A percentile compares a stretch with the other conserved stretches of the same genome.
phyloP scores from a whole-genome alignment of 2,329 filamentous ascomycete species.

The Alternaria incomplexa region DNA sequence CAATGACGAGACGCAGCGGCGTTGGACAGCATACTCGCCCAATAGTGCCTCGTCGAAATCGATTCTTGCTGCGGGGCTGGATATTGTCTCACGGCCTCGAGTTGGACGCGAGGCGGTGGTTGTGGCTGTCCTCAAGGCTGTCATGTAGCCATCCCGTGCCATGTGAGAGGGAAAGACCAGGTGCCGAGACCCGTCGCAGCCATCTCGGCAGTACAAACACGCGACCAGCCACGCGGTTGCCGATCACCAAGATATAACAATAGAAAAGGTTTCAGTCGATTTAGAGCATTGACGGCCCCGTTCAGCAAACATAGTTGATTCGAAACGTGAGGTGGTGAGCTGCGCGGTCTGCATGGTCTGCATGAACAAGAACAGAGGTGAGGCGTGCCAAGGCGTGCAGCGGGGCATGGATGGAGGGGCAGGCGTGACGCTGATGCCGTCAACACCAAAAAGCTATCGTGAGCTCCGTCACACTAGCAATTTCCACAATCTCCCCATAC shows the following conservation, averaged over 20 bases:
- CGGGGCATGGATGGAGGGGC: conserved; percentile 24
- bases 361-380: background rate
- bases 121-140: background rate
- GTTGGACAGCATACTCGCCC: conserved; percentile 36
- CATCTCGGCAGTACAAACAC: background rate
- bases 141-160: conserved; percentile 5
- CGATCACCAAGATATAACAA: background rate
- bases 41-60: conserved; percentile 26
- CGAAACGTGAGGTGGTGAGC: background rate
- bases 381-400: conserved; percentile 23
- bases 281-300: background rate
- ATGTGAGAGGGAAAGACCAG: background rate
- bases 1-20: conserved; percentile 30
- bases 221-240: background rate
- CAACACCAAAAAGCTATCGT: conserved; percentile 44
- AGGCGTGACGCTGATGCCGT: conserved; percentile 27
- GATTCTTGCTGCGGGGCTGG: conserved; percentile 2
- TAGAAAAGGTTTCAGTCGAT: background rate
- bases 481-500: conserved; percentile 23
- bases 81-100: conserved; percentile 8
- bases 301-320: background rate
- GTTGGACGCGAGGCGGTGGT: conserved; percentile 7
- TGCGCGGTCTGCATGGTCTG: background rate
- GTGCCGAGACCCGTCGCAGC: background rate
- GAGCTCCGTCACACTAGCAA: conserved; percentile 31